Percentiles rank a stretch among this genome's conserved stretches.
These are phyloP conservation scores for Chaetomium cochliodes DNA, from an alignment of 495 filamentous ascomycete species.

Conservation along the genomic window DNA sequence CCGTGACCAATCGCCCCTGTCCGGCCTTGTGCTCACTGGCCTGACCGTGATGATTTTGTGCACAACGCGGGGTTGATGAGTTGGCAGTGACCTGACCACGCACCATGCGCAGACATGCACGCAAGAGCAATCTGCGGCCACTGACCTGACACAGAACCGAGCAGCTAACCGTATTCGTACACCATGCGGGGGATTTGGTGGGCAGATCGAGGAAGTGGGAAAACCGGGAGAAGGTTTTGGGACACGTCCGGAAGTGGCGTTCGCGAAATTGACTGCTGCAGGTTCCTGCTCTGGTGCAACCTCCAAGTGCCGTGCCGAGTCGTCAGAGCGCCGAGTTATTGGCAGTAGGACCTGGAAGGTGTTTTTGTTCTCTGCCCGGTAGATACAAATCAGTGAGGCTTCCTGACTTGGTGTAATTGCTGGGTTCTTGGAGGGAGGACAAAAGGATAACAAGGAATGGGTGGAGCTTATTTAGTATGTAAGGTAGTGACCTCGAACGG, in stretches of 20 bases:
- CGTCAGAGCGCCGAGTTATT: neutral
- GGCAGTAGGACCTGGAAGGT: neutral
- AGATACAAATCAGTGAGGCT: neutral
- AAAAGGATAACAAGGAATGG: neutral
- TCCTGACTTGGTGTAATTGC: neutral
- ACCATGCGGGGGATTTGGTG: neutral
- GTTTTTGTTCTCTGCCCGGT: neutral
- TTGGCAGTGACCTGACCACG: slow-evolving; percentile 26
- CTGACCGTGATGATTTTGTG: slow-evolving; percentile 16
- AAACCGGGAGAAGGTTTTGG: neutral
- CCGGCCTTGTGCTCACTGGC: slow-evolving; percentile 4
- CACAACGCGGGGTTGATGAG: slow-evolving; percentile 23
- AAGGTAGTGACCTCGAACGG: neutral
- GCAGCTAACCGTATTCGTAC: neutral
- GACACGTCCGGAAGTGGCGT: slow-evolving; percentile 11
- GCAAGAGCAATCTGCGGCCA: neutral
- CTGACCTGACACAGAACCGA: neutral
- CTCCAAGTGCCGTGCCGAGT: slow-evolving; percentile 18
- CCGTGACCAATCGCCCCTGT: slow-evolving; percentile 19
- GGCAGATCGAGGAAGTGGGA: neutral
- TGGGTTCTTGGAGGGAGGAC: neutral
- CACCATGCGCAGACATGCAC: neutral
- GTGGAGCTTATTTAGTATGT: slow-evolving; percentile 6
- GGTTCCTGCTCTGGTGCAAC: slow-evolving; percentile 7
- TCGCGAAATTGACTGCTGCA: slow-evolving; percentile 13